Evolutionary conservation across 164 flowering plant species (phyloP), one percentile per base, ranked within the genome.

Genomic region (Umbellularia californica): DNA sequence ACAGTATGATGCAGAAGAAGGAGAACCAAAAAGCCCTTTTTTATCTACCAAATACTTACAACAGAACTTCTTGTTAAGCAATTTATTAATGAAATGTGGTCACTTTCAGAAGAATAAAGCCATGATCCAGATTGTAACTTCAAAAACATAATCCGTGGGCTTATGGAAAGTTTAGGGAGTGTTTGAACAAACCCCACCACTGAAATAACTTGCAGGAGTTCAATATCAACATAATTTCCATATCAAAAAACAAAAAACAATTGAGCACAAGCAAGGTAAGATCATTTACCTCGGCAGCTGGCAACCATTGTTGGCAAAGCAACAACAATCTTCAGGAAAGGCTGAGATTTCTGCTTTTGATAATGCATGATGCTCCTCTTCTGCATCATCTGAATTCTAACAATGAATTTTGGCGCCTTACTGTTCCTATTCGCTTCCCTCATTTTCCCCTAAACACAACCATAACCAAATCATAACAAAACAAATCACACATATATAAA

Each of bases 231-330:
- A 55, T 55, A 55, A 55, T 15, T 55, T 55, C 13, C 5, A 55
- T 55, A 20, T 3, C n/a, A 15, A 15, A 55, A 20, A 55, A 5
- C 47, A 55, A 55, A 55, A 55, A 20, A 55, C 60, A 55, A 14
- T 55, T 55, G 60, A 19, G 0, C 0, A 15, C 60, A 55, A 23
- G 30, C 33, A 24, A 24, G 24, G 25, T 2, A 23, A 4, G 28
- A 10, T 67, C n/a, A 12, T 65, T 78, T 85, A 92, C 99, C 95
- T 70, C 98, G 93, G 75, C 99, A 96, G 72, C 85, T 87, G 27
- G 98, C 77, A 63, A 96, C 99, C 97, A 96, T 91, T 71, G 97
- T 90, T 22, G 98, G 98, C 83, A 94, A 75, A 66, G 97, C 93
- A 79, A 96, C 97, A 3, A 92, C 91, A 82, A 96, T 88, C 87